Conservation (phyloP, 768 basidiomycete species). For the Russula emetica region DNA sequence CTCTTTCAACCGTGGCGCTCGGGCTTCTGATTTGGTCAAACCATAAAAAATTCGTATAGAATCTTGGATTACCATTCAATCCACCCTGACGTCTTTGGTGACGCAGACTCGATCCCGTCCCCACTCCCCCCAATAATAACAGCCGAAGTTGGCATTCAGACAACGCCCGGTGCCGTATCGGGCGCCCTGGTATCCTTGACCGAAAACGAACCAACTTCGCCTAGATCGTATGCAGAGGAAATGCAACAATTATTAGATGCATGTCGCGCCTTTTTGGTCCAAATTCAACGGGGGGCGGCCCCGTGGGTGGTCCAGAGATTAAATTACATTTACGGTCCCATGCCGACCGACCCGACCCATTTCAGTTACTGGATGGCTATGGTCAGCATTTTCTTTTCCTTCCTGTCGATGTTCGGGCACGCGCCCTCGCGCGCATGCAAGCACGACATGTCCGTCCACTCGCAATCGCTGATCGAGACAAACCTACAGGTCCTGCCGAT, state of each 20-base stretch:
- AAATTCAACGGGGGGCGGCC: constrained; percentile 64
- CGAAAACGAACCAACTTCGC: background rate
- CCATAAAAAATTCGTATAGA: constrained; percentile 26
- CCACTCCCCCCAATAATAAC: background rate
- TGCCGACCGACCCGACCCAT: constrained; percentile 63
- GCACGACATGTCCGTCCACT: background rate
- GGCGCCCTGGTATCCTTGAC: background rate
- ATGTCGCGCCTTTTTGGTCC: constrained; percentile 58
- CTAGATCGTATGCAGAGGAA: constrained; percentile 14
- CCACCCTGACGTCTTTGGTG: constrained; percentile 16
- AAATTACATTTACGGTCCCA: constrained; percentile 69
- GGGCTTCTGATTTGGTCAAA: background rate
- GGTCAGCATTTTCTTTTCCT: constrained; percentile 36
- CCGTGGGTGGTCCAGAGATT: constrained; percentile 93
- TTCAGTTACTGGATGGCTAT: constrained; percentile 91
- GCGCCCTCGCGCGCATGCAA: background rate
- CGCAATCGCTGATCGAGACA: constrained; percentile 11
- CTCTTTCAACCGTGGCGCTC: background rate
- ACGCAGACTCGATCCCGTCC: constrained; percentile 14
- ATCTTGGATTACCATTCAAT: constrained; percentile 28
- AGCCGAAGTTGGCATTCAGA: constrained; percentile 1
- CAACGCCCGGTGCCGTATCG: constrained; percentile 2
- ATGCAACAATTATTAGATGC: constrained; percentile 42
- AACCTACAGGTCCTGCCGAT: constrained; percentile 64
- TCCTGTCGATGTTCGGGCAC: background rate